A percentile compares a stretch with the other conserved stretches of the same genome.
These are phyloP conservation scores for Cutaneotrichosporon spelunceum DNA, from an alignment of 1,284 basidiomycete species.

Conservation along the genomic window DNA sequence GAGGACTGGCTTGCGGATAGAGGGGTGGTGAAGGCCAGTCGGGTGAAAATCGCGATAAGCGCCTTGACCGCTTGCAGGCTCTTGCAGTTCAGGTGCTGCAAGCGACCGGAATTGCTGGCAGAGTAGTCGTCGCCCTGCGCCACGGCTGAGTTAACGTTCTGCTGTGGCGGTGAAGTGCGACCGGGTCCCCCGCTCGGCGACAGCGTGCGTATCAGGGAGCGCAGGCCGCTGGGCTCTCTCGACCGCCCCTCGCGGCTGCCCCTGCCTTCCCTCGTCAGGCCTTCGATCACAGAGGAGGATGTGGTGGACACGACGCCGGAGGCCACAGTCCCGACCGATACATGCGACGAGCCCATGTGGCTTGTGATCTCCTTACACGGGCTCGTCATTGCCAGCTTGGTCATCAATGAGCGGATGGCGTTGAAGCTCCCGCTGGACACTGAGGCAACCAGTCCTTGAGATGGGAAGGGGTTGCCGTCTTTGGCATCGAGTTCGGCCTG, in stretches of 20 bases:
- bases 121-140: constrained; percentile 12
- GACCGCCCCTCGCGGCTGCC: constrained; percentile 12
- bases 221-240: constrained; percentile 25
- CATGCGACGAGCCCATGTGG: constrained; percentile 1
- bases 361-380: constrained; percentile 25
- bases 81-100: constrained; percentile 41
- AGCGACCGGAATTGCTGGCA: not conserved
- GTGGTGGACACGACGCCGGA: not conserved
- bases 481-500: constrained; percentile 36
- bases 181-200: constrained; percentile 24
- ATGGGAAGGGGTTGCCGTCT: constrained; percentile 33
- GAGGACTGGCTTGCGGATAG: constrained; percentile 37
- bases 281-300: not conserved
- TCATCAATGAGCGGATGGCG: constrained; percentile 44
- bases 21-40: constrained; percentile 48
- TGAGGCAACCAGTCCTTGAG: constrained; percentile 30
- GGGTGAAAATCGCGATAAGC: constrained; percentile 54
- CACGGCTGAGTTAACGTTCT: constrained; percentile 7
- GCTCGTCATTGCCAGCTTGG: constrained; percentile 42
- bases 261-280: not conserved
- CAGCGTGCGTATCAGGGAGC: constrained; percentile 38
- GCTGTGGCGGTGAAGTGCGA: not conserved
- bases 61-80: constrained; percentile 49
- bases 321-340: not conserved
- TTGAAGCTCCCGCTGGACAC: constrained; percentile 44